Evolutionary conservation across 106 monocot species (phyloP), one percentile per base, ranked within the genome.

Genomic region (Phalaenopsis equestris): DNA sequence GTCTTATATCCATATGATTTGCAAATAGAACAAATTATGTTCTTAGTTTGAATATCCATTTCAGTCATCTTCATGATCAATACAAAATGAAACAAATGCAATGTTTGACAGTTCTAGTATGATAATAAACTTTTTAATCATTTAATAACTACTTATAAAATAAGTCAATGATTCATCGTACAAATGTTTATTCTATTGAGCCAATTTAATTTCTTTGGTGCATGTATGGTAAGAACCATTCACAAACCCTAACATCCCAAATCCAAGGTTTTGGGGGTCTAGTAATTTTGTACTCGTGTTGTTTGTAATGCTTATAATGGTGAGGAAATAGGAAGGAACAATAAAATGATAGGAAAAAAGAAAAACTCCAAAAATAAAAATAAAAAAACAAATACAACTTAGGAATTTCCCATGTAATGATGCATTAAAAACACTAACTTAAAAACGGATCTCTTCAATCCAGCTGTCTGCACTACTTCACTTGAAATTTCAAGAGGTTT

Each of bases 401-500:
- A n/a, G 8, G 1, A 23, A 65, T 65, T 65, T 65, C 64, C 1
- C 41, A 61, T 18, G 18, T 42, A 56, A 82, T 77, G 36, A 64
- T 16, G 24, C 23, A 56, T 14, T 2, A 14, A 5, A 75, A 49
- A 70, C 21, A 83, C 64, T 55, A 82, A 90, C 90, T 84, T 87
- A 67, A 75, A 43, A 17, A 57, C 42, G 42, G 86, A 75, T 74
- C 48, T 86, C 82, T 88, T 84, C 42, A 74, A 67, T 49, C 46
- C 78, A 67, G 77, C 30, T 36, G 67, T 75, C 48, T 65, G 80
- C 30, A 83, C 11, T 2, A 16, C 56, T 72, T 78, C 84, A 61
- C 38, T 55, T 75, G 82, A 86, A 21, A 64, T 64, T 67, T 81
- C 77, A 81, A 89, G 76, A 83, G 87, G 89, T 78, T 86, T 80